phyloP scores from a whole-genome alignment of 106 monocot genomes.

The Platanthera zijinensis region DNA sequence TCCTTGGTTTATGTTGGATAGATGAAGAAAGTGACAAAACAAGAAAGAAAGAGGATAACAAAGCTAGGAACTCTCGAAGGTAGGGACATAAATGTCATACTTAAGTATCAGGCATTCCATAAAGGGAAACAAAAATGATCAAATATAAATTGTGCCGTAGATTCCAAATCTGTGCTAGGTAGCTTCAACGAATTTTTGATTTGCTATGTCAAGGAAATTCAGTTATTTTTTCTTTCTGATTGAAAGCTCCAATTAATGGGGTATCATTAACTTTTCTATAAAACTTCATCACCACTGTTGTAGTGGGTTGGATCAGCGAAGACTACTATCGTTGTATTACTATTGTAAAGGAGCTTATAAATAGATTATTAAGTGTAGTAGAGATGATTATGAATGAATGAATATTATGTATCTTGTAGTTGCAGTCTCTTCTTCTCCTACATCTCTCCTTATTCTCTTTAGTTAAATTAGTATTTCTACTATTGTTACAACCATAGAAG shows the following conservation, averaged over 20 bases:
- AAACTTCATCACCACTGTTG: neutral
- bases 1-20: neutral
- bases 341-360: too few relatives aligned
- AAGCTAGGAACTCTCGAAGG: neutral
- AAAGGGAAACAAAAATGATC: neutral
- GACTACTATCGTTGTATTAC: too few relatives aligned
- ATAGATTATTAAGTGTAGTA: too few relatives aligned
- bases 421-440: too few relatives aligned
- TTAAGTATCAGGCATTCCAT: neutral
- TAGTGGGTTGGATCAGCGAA: too few relatives aligned
- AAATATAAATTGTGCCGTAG: neutral
- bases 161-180: neutral
- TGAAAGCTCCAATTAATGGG: neutral
- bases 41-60: neutral
- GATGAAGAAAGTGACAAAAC: neutral
- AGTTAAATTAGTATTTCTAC: neutral
- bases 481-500: neutral
- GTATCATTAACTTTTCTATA: neutral
- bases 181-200: neutral
- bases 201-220: neutral
- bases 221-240: neutral
- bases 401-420: too few relatives aligned
- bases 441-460: too few relatives aligned
- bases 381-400: too few relatives aligned
- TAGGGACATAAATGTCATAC: neutral